phyloP scores from a whole-genome alignment of 176 grass and related monocot genomes.

The Dactylis glomerata region DNA sequence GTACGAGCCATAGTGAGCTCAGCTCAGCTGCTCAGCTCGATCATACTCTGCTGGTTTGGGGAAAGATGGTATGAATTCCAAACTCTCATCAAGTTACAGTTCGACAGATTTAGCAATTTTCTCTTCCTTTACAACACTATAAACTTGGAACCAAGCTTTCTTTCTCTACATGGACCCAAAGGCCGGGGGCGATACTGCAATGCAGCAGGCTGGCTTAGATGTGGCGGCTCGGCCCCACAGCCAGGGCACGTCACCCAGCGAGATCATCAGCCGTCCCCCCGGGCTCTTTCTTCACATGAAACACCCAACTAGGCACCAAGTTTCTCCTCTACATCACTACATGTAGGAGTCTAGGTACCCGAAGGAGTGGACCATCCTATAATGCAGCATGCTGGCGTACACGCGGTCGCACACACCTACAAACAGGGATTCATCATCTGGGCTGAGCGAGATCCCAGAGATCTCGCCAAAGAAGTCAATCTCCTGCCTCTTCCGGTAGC shows the following conservation, averaged over 20 bases:
- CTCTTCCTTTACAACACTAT: not conserved
- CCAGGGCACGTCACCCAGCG: constrained; percentile 53
- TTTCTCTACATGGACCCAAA: constrained; percentile 41
- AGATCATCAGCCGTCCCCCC: constrained; percentile 12
- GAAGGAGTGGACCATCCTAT: constrained; percentile 43
- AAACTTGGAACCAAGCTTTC: not conserved
- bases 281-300: not conserved
- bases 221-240: constrained; percentile 49
- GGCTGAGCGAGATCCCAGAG: constrained; percentile 73
- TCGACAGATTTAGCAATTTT: not conserved
- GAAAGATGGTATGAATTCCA: not conserved
- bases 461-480: constrained; percentile 92
- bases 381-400: constrained; percentile 78
- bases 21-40: not conserved
- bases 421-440: constrained; percentile 64
- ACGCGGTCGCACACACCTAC: constrained; percentile 75
- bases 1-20: too few relatives aligned
- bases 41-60: not conserved
- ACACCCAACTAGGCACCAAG: not conserved
- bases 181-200: constrained; percentile 40
- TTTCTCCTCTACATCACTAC: constrained; percentile 34
- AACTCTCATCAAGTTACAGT: not conserved
- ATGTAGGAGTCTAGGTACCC: constrained; percentile 49
- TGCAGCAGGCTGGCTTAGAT: constrained; percentile 64
- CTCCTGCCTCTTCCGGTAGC: constrained; percentile 76